Evolutionary conservation across 805 yeast species (phyloP), one percentile per base, ranked within the genome.

Genomic region (Zygosaccharomyces lentus): DNA sequence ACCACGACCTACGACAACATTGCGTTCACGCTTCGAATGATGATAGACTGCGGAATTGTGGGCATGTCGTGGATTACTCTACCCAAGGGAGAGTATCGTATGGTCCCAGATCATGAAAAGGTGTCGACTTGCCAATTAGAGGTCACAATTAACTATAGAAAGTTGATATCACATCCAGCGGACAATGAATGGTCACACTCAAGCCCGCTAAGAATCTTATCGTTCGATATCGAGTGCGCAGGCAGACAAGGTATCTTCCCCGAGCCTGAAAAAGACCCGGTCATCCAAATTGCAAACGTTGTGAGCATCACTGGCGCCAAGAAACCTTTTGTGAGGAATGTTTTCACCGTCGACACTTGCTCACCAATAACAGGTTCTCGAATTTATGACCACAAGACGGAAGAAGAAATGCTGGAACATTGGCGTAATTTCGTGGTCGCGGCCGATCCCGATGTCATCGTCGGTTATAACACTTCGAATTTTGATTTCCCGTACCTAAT

Each of bases 11-110:
- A 82, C 62, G 99, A 93, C 66, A 93, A 93, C 62, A 82, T 93
- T 50, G 87, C 89, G 46, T 95, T 84, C 62, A 71, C 88, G 29
- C 66, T 95, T 48, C 74, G 99, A 56, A 71, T 90, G 66, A 88
- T 93, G 93, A 80, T 93, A 36, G 99, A 93, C 67, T 83, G 95
- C 66, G 80, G 83, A 41, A 87, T 91, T 50, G 84, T 91, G 1
- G 95, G 99, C 32, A 93, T 93, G 99, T 85, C 95, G 21, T 93
- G 99, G 99, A 74, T 95, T 23, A 85, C 96, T 0, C 73, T 91
- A 21, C 97, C 98, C 0, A 77, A 73, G 46, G 80, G 81, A 0
- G 83, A 77, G 53, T 95, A 90, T 64, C 56, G 61, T 1, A 40
- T 81, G 51, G 73, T 80, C 2, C 64, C 70, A 3, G 53, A 62